A percentile compares a stretch with the other conserved stretches of the same genome.
phyloP scores from a whole-genome alignment of 1,139 yeast genomes.

The Pichia sp. region DNA sequence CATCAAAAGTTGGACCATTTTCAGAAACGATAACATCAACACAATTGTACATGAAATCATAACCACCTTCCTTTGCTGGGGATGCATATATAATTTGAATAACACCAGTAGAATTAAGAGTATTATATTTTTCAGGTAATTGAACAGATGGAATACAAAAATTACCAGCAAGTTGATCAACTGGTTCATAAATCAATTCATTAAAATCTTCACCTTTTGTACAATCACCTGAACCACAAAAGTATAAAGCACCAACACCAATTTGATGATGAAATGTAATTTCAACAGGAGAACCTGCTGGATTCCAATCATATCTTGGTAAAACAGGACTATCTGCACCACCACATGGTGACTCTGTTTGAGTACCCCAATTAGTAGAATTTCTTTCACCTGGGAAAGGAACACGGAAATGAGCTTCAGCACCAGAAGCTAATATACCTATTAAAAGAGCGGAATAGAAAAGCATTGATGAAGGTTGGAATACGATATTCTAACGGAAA shows the following conservation, averaged over 20 bases:
- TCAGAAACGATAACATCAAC: slow-evolving; percentile 25
- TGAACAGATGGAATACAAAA: slow-evolving; percentile 27
- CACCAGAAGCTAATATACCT: neutral
- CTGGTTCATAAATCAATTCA: slow-evolving; percentile 23
- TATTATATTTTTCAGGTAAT: slow-evolving; percentile 22
- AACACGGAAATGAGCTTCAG: slow-evolving; percentile 26
- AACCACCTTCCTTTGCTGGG: slow-evolving; percentile 15
- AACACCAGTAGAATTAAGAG: slow-evolving; percentile 24
- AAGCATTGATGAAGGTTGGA: neutral
- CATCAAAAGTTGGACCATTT: slow-evolving; percentile 19
- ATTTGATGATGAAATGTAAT: slow-evolving; percentile 19
- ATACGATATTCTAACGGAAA: too few relatives aligned
- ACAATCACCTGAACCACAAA: slow-evolving; percentile 24
- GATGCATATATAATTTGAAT: slow-evolving; percentile 25
- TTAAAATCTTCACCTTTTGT: slow-evolving; percentile 21
- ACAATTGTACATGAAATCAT: slow-evolving; percentile 25
- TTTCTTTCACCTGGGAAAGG: slow-evolving; percentile 31
- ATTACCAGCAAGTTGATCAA: slow-evolving; percentile 23
- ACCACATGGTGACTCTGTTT: slow-evolving; percentile 27
- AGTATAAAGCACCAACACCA: slow-evolving; percentile 27
- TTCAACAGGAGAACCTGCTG: slow-evolving; percentile 28
- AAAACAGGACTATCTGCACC: slow-evolving; percentile 22
- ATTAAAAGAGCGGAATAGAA: neutral
- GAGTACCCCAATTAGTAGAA: slow-evolving; percentile 27
- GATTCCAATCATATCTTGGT: slow-evolving; percentile 28